Evolutionary conservation across 768 basidiomycete genomes (phyloP).

Genomic region (Pluteus cervinus): DNA sequence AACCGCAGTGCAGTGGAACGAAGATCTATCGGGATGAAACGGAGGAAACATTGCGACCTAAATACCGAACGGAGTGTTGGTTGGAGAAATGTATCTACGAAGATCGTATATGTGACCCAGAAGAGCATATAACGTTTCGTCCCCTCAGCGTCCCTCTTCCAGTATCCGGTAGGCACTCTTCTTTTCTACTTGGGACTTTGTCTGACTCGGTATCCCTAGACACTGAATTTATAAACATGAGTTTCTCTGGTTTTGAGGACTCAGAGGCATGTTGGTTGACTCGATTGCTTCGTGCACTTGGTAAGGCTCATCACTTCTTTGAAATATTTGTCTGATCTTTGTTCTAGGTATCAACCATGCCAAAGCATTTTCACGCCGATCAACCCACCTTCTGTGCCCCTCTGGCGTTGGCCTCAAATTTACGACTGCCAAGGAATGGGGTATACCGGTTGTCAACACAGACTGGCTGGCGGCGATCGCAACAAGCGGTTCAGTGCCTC

Average conservation of each 20-base stretch:
- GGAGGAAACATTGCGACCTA: conserved; percentile 36
- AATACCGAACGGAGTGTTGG: conserved; percentile 91
- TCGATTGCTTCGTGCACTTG: conserved; percentile 62
- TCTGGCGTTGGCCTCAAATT: conserved; percentile 66
- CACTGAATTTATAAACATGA: conserved; percentile 50
- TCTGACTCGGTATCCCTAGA: conserved; percentile 27
- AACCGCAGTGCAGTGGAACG: conserved; percentile 52
- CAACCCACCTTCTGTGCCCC: conserved; percentile 81
- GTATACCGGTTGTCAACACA: conserved; percentile 62
- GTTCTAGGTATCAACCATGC: conserved; percentile 47
- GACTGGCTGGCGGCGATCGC: conserved; percentile 66
- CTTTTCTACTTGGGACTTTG: background rate
- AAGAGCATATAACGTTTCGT: conserved; percentile 64
- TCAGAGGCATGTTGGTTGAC: conserved; percentile 62
- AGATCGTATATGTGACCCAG: conserved; percentile 59
- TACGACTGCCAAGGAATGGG: conserved; percentile 76
- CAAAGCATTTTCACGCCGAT: conserved; percentile 53
- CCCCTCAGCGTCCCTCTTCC: conserved; percentile 60
- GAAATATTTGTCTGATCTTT: conserved; percentile 1
- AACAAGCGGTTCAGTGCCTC: conserved; percentile 41
- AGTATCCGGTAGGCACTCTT: conserved; percentile 40
- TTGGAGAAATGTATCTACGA: conserved; percentile 79
- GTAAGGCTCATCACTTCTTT: conserved; percentile 25
- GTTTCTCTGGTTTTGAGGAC: conserved; percentile 72
- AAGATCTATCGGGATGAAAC: conserved; percentile 56